Evolutionary conservation across 2,329 filamentous ascomycete species (phyloP).

Genomic region (Pseudogymnoascus sp.): DNA sequence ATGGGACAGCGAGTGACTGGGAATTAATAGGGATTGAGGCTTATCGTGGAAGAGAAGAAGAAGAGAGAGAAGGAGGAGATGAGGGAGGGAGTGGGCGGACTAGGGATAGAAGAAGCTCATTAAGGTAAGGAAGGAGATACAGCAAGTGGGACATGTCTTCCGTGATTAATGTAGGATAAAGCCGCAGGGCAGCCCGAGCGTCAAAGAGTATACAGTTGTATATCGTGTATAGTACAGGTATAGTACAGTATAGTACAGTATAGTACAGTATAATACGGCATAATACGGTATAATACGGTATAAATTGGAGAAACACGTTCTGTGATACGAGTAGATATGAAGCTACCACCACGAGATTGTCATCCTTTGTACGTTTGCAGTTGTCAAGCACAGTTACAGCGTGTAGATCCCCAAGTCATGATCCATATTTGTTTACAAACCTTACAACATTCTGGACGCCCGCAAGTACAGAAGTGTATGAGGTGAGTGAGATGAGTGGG

Average conservation of each 20-base stretch:
- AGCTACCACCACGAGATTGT: neutral
- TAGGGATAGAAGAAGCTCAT: slow-evolving; percentile 3
- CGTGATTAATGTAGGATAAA: neutral
- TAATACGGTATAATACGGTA: neutral
- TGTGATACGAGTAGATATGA: neutral
- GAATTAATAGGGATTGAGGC: neutral
- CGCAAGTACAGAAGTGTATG: neutral
- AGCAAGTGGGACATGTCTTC: neutral
- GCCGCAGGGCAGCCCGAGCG: neutral
- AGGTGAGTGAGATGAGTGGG: neutral
- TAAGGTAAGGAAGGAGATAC: neutral
- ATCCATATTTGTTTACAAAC: neutral
- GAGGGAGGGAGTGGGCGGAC: neutral
- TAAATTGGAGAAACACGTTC: neutral
- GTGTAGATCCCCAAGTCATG: neutral
- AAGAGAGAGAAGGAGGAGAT: slow-evolving; percentile 7
- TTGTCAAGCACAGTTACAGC: neutral
- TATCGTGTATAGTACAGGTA: neutral
- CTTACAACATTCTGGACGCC: neutral
- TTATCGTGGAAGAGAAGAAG: neutral
- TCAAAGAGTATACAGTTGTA: neutral
- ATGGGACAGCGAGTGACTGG: neutral
- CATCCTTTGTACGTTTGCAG: neutral
- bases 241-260: neutral
- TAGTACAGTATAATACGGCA: neutral